These are phyloP conservation scores for Metschnikowia vanudenii DNA, from an alignment of 805 yeast species.

Conservation along the genomic window DNA sequence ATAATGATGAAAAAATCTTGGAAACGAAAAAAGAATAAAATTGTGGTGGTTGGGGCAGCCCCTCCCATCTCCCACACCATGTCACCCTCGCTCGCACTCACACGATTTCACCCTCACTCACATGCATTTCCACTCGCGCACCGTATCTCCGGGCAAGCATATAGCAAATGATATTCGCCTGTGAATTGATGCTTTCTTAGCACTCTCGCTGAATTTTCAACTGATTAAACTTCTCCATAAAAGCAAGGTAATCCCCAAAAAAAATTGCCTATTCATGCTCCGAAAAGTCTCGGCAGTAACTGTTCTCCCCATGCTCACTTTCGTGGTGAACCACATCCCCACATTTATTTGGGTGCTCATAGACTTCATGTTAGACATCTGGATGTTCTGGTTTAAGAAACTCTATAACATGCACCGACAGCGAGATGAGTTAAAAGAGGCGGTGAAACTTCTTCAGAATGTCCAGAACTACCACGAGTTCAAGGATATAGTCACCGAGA, in stretches of 20 bases:
- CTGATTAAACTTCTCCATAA: neutral
- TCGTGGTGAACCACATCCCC: slow-evolving; percentile 37
- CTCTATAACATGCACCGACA: slow-evolving; percentile 34
- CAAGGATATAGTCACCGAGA: slow-evolving; percentile 52
- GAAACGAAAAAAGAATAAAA: neutral
- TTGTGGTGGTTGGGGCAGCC: neutral
- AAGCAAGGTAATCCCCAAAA: neutral
- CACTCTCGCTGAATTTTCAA: neutral
- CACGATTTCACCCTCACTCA: neutral
- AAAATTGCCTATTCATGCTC: slow-evolving; percentile 8
- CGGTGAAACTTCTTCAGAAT: slow-evolving; percentile 46
- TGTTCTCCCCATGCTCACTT: slow-evolving; percentile 23
- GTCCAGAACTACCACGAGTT: slow-evolving; percentile 69
- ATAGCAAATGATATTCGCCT: neutral
- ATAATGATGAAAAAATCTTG: no score
- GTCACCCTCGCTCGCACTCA: neutral
- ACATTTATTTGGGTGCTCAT: slow-evolving; percentile 40
- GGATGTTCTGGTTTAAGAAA: slow-evolving; percentile 46
- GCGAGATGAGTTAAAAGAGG: slow-evolving; percentile 47
- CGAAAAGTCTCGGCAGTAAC: slow-evolving; percentile 11
- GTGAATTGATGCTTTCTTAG: neutral
- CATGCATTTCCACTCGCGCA: neutral
- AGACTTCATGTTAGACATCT: slow-evolving; percentile 44
- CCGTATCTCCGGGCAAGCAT: neutral
- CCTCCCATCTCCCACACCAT: neutral